A percentile compares a stretch with the other conserved stretches of the same genome.
Conservation (phyloP, 2,329 filamentous ascomycete species). For the Arthrobotrys musiformis region DNA sequence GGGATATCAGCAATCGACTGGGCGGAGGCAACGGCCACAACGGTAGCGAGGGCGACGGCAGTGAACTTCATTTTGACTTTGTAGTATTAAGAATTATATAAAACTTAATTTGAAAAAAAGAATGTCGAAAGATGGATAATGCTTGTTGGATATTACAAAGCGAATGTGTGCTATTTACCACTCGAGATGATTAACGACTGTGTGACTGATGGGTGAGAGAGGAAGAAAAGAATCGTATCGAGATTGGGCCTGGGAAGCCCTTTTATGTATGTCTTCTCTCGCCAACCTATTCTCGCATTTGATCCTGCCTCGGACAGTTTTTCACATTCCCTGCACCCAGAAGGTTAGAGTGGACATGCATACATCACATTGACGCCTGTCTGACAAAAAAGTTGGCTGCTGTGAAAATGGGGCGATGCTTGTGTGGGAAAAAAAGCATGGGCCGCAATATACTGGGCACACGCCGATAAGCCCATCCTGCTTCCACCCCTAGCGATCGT, state of each 20-base stretch:
- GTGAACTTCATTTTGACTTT: constrained; percentile 59
- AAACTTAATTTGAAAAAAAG: constrained; percentile 50
- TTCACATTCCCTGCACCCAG: constrained; percentile 17
- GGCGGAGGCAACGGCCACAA: constrained; percentile 56
- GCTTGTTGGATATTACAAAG: constrained; percentile 54
- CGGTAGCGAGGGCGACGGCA: constrained; percentile 54
- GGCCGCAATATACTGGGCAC: constrained; percentile 31
- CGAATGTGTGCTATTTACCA: constrained; percentile 52
- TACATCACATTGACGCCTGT: constrained; percentile 55
- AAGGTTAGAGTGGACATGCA: constrained; percentile 16
- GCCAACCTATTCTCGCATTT: background rate
- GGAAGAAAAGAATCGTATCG: constrained; percentile 18
- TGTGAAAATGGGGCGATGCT: background rate
- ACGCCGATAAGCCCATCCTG: constrained; percentile 17
- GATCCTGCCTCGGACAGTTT: constrained; percentile 55
- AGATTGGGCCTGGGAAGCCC: constrained; percentile 29
- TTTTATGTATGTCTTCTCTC: constrained; percentile 51
- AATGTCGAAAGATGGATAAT: constrained; percentile 45
- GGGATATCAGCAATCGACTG: constrained; percentile 57
- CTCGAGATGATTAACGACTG: constrained; percentile 55
- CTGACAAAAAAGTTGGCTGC: constrained; percentile 25
- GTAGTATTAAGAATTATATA: constrained; percentile 38
- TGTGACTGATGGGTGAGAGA: constrained; percentile 41
- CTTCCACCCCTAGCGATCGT: constrained; percentile 43
- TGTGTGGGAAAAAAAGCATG: constrained; percentile 26